A percentile compares a stretch with the other conserved stretches of the same genome.
These are phyloP conservation scores for Rhodotorula taiwanensis DNA, from an alignment of 768 basidiomycete genomes.

Conservation along the genomic window DNA sequence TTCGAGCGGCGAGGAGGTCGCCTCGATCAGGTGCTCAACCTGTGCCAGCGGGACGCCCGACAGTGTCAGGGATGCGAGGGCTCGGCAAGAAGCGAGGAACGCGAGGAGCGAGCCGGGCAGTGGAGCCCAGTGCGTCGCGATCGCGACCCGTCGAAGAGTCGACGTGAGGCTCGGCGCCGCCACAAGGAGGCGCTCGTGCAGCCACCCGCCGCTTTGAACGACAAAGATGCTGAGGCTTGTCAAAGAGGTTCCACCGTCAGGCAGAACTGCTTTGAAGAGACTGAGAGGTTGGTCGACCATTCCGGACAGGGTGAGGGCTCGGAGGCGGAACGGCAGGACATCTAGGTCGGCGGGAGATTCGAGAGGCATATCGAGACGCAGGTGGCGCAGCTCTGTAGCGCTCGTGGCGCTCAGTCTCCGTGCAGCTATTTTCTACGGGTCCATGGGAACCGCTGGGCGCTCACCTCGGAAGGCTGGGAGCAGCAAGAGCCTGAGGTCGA, in stretches of 20 bases:
- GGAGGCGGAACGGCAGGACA: neutral
- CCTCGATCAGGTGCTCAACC: no score
- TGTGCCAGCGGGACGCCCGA: neutral
- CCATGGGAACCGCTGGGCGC: neutral
- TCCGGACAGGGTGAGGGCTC: conserved; percentile 4
- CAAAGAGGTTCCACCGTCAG: neutral
- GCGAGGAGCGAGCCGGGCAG: conserved; percentile 1
- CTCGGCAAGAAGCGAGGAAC: neutral
- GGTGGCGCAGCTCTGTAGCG: conserved; percentile 6
- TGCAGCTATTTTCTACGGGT: no score
- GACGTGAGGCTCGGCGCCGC: neutral
- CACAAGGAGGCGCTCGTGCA: conserved; percentile 11
- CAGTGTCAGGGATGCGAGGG: neutral
- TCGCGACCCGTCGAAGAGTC: neutral
- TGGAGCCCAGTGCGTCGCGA: conserved; percentile 1
- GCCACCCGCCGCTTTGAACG: neutral
- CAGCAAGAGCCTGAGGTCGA: conserved; percentile 11
- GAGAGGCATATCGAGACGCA: conserved; percentile 18
- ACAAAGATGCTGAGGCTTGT: conserved; percentile 9
- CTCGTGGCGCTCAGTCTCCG: no score
- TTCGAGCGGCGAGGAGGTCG: no score
- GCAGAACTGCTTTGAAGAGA: conserved; percentile 3
- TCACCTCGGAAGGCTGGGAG: conserved; percentile 11
- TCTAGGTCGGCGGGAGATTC: neutral
- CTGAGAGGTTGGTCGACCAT: conserved; percentile 12